phyloP scores from a whole-genome alignment of 2,329 filamentous ascomycete species.

The Dactylellina haptotyla region DNA sequence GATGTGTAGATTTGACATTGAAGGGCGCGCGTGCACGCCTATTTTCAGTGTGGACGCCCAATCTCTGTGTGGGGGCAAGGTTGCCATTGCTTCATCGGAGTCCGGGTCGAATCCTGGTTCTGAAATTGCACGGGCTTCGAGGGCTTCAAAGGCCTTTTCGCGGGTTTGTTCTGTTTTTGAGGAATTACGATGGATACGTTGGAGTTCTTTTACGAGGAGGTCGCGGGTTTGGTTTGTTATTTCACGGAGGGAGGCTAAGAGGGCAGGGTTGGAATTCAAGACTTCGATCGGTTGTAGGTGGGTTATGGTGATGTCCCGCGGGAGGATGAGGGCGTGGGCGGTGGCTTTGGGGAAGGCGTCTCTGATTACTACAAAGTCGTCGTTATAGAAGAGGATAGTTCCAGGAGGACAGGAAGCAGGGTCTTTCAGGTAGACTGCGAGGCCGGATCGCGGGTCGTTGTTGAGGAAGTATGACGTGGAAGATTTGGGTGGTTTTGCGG shows the following conservation, averaged over 20 bases:
- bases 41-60: constrained; percentile 78
- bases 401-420: constrained; percentile 71
- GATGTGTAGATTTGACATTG: constrained; percentile 91
- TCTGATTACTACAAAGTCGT: constrained; percentile 78
- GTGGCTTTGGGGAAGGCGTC: constrained; percentile 87
- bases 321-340: constrained; percentile 87
- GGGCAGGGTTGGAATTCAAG: constrained; percentile 63
- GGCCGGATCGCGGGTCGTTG: constrained; percentile 66
- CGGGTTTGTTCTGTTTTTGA: constrained; percentile 73
- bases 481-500: background rate
- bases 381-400: constrained; percentile 73
- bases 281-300: constrained; percentile 79
- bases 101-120: constrained; percentile 57
- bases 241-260: constrained; percentile 26
- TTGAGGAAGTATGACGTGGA: constrained; percentile 40
- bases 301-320: constrained; percentile 72
- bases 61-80: constrained; percentile 65
- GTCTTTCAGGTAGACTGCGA: constrained; percentile 73
- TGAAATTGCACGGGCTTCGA: constrained; percentile 60
- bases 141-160: constrained; percentile 72
- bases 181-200: constrained; percentile 71
- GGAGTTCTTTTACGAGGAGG: constrained; percentile 79
- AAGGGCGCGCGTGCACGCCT: constrained; percentile 86
- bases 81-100: constrained; percentile 33
- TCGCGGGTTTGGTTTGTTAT: constrained; percentile 66